A percentile compares a stretch with the other conserved stretches of the same genome.
Evolutionary conservation across 2,329 filamentous ascomycete genomes (phyloP).

Genomic region (Penicillium sp.): DNA sequence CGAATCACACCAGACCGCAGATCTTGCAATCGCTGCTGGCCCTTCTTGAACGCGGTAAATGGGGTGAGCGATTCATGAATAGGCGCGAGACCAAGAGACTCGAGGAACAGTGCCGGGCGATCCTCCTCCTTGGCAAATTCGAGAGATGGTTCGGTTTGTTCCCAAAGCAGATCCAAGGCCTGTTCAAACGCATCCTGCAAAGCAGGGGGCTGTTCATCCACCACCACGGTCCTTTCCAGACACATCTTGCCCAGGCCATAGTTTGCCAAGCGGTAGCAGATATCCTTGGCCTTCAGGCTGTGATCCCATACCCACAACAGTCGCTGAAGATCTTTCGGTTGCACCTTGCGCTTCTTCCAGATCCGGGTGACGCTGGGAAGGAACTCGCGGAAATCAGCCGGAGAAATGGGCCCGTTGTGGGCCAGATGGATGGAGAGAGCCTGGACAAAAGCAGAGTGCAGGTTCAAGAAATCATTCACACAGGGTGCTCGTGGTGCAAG

Average conservation of each 20-base stretch:
- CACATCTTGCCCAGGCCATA: constrained; percentile 45
- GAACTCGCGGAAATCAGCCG: constrained; percentile 65
- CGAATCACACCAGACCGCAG: constrained; percentile 42
- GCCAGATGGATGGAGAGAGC: constrained; percentile 69
- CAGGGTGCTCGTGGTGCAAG: constrained; percentile 33
- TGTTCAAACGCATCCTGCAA: constrained; percentile 55
- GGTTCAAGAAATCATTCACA: constrained; percentile 57
- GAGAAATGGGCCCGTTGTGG: constrained; percentile 64
- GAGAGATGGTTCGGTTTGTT: constrained; percentile 40
- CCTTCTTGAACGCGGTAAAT: constrained; percentile 39
- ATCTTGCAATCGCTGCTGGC: constrained; percentile 44
- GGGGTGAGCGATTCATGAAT: constrained; percentile 42
- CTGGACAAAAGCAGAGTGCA: constrained; percentile 69
- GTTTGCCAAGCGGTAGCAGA: constrained; percentile 42
- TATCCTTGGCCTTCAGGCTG: constrained; percentile 21
- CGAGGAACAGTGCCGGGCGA: constrained; percentile 34
- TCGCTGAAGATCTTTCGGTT: constrained; percentile 64
- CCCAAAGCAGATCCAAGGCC: constrained; percentile 37
- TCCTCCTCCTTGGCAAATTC: constrained; percentile 35
- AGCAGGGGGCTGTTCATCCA: constrained; percentile 41
- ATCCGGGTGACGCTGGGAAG: constrained; percentile 64
- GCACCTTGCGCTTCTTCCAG: constrained; percentile 72
- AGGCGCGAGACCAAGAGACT: constrained; percentile 33
- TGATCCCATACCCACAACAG: constrained; percentile 64
- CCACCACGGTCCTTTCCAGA: constrained; percentile 33